These are phyloP conservation scores for Rubia peregrina DNA, from an alignment of 305 asterid genomes.

Conservation along the genomic window DNA sequence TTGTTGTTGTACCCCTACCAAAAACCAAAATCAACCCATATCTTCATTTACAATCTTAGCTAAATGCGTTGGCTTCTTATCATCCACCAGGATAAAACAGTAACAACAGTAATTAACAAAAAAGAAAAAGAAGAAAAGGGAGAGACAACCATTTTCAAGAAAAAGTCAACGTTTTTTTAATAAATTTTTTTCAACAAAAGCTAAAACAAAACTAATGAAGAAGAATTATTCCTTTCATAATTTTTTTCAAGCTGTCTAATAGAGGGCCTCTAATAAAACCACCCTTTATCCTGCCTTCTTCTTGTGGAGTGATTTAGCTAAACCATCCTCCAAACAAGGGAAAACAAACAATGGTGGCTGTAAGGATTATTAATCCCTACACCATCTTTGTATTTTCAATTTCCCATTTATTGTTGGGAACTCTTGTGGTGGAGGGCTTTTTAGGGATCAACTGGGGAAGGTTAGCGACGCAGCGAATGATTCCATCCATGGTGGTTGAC, in stretches of 20 bases:
- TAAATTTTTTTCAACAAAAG: no score
- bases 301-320: neutral
- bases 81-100: no score
- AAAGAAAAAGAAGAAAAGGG: neutral
- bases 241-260: neutral
- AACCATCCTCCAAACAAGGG: neutral
- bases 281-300: neutral
- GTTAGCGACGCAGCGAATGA: constrained; percentile 25
- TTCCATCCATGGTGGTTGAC: constrained; percentile 54
- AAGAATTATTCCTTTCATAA: neutral
- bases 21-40: no score
- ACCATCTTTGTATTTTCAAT: neutral
- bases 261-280: neutral
- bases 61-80: no score
- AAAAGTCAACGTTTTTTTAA: no score
- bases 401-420: neutral
- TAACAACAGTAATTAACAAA: no score
- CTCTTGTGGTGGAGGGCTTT: constrained; percentile 10
- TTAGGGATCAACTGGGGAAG: constrained; percentile 45
- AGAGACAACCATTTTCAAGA: no score
- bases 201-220: neutral
- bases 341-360: neutral
- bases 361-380: neutral
- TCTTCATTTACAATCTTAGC: no score
- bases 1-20: no score